Percentiles rank a stretch among this genome's conserved stretches.
phyloP scores from a whole-genome alignment of 2,329 filamentous ascomycete species.

The Epichloe coenophiala region DNA sequence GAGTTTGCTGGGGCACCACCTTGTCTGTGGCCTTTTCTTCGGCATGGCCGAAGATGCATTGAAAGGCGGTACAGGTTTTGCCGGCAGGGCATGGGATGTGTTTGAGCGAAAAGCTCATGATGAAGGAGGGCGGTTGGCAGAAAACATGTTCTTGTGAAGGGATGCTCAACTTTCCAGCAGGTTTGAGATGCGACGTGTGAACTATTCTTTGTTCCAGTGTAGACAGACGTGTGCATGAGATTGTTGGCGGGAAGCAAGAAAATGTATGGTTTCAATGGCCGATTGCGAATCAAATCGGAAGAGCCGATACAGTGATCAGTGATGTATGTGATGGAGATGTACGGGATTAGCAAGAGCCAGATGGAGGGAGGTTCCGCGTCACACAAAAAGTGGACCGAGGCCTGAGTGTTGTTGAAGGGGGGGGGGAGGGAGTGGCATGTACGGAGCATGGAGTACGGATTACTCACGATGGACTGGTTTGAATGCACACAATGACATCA shows the following conservation, averaged over 20 bases:
- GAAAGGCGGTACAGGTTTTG: conserved; percentile 32
- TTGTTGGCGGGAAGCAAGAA: neutral
- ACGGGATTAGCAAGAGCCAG: neutral
- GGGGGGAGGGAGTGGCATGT: too few species aligned
- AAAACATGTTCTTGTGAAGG: neutral
- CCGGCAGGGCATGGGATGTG: conserved; percentile 37
- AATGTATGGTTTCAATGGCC: neutral
- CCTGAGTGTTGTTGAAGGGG: neutral
- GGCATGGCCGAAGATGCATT: conserved; percentile 36
- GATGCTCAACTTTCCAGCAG: neutral
- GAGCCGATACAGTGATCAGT: neutral
- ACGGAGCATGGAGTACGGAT: too few species aligned
- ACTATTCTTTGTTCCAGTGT: too few species aligned
- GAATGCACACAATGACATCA: too few species aligned
- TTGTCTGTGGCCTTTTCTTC: conserved; percentile 15
- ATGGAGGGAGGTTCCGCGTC: neutral
- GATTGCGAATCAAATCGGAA: neutral
- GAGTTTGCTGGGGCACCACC: conserved; percentile 1
- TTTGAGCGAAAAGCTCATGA: conserved; percentile 31
- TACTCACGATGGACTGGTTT: too few species aligned
- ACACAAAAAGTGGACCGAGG: neutral
- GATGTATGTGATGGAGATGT: neutral
- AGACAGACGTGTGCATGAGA: neutral
- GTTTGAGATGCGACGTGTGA: neutral
- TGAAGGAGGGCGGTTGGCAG: neutral